Base-by-base conservation (phyloP, 768 basidiomycete genomes). In the Pulveroboletus ravenelii region DNA sequence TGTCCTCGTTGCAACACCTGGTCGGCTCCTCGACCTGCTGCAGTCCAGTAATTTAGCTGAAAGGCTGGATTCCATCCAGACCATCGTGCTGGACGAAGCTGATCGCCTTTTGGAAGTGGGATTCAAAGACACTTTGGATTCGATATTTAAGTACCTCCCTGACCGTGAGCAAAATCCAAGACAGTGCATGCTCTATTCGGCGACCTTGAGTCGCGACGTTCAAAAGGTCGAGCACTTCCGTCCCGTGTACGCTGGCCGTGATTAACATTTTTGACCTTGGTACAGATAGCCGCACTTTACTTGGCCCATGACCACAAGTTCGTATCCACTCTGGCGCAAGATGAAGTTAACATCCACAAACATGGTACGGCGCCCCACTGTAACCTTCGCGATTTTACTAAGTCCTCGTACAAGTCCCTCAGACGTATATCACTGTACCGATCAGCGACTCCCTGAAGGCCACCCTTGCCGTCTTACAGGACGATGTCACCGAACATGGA, bases 41-140 rank as follows among this genome's bases (percentile, higher is more conserved):
- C 74, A 78, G 58, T 80, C 75, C 35, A 64, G 69, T 23, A 45
- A 60, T 39, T 62, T 81, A 45, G 54, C 53, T 10, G 49, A 66
- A 32, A 67, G 71, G 34, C 62, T 84, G 41, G 34, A 54, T 5
- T 54, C 64, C 27, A 65, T 82, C 7, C 65, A 72, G 35, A 71
- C 73, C 7, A 54, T 86, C 56, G 77, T 88, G 3, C 70, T 86
- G 54, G 87, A 89, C 61, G 87, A 89, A 67, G 87, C 86, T 10
- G 87, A 89, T 63, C 72, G 87, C 31, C 65, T 89, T 14, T 73
- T 89, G 17, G 87, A 89, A 59, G 76, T 85, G 61, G 87, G 87
- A 43, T 89, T 89, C 62, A 80, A 77, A 40, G 75, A 74, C 9
- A 81, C 83, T 37, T 70, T 89, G 52, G 81, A 86, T 60, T 81